Percentiles rank a stretch among this genome's conserved stretches.
Evolutionary conservation across 208 protist species (phyloP).

Genomic region (Leishmania martiniquensis): DNA sequence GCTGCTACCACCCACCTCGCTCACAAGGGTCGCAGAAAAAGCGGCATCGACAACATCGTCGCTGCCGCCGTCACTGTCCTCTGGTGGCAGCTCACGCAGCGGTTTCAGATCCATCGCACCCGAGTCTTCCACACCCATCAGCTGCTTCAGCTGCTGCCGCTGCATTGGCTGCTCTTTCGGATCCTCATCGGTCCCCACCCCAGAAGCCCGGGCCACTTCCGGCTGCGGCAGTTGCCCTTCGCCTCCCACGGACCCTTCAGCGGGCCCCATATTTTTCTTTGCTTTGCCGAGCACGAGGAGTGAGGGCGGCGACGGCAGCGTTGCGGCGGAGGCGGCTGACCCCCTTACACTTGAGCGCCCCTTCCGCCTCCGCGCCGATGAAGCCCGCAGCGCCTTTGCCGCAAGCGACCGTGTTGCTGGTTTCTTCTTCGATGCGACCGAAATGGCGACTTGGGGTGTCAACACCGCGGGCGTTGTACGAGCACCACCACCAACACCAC

Average conservation of each 20-base stretch:
- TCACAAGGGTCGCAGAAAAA: slow-evolving; percentile 8
- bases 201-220: background rate
- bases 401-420: no score
- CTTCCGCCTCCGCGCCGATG: background rate
- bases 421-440: background rate
- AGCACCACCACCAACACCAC: no score
- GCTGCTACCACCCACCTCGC: background rate
- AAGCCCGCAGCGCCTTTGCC: background rate
- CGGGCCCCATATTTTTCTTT: background rate
- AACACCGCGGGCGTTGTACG: background rate
- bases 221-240: background rate
- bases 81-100: background rate
- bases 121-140: background rate
- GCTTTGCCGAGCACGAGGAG: background rate
- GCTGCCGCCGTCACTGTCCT: slow-evolving; percentile 14
- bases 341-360: background rate
- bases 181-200: no score
- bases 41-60: background rate
- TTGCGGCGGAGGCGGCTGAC: background rate
- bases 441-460: background rate
- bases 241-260: background rate
- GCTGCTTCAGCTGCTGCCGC: background rate
- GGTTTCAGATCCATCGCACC: background rate
- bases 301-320: background rate
- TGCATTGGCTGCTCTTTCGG: background rate